These are phyloP conservation scores for Cercis canadensis DNA, from an alignment of 306 rosid genomes.

Conservation along the genomic window DNA sequence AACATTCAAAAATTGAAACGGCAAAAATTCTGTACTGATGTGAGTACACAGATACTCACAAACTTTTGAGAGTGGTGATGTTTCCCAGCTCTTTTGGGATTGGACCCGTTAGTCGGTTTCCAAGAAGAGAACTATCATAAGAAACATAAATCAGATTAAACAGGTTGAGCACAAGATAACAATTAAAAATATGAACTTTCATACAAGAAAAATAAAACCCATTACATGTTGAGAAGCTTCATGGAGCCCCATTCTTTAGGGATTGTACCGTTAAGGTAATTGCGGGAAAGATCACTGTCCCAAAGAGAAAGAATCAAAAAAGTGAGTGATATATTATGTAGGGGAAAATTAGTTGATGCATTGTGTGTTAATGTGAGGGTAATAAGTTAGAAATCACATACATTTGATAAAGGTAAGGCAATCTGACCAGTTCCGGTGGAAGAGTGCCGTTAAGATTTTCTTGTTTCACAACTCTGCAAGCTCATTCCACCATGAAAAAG, in stretches of 20 bases:
- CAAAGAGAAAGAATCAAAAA: neutral
- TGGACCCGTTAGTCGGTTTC: slow-evolving; percentile 60
- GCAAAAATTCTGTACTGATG: neutral
- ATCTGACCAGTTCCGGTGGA: slow-evolving; percentile 33
- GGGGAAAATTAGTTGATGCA: neutral
- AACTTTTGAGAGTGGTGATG: slow-evolving; percentile 48
- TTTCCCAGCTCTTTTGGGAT: slow-evolving; percentile 57
- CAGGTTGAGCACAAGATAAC: too few relatives aligned
- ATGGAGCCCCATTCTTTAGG: slow-evolving; percentile 54
- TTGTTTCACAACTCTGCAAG: slow-evolving; percentile 24
- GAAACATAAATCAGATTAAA: neutral
- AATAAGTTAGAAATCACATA: neutral
- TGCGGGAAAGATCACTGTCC: slow-evolving; percentile 51
- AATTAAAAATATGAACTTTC: neutral
- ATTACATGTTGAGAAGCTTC: slow-evolving; percentile 39
- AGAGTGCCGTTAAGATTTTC: slow-evolving; percentile 42
- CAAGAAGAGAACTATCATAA: slow-evolving; percentile 47
- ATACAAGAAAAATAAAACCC: neutral
- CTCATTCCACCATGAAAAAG: neutral
- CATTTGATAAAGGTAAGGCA: slow-evolving; percentile 38
- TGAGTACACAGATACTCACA: slow-evolving; percentile 46
- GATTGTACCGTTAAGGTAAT: slow-evolving; percentile 57
- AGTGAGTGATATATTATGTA: neutral
- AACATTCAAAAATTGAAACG: neutral
- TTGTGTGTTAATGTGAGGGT: too few relatives aligned